Base-by-base conservation (phyloP, 139 green algal genomes). In the Ettlia oleoabundans region DNA sequence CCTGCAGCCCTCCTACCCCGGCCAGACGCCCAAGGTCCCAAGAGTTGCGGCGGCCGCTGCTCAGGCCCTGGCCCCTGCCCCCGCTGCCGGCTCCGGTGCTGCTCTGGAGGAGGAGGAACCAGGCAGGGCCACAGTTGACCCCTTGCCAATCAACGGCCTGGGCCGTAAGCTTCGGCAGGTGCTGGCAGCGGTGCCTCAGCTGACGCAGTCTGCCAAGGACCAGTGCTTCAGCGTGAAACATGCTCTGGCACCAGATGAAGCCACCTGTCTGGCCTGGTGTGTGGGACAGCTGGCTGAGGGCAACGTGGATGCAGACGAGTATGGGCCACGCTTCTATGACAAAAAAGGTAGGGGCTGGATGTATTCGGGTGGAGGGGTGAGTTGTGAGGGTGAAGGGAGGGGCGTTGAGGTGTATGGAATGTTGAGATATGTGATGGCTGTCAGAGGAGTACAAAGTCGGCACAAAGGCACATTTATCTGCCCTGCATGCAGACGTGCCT, bases 141-240 rank as follows among this genome's bases (percentile, higher is more conserved):
- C 72, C 18, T 52, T 79, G 47, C 33, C 72, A 4, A 24, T 51
- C 47, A 79, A 68, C 72, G 37, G 61, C 33, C 72, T 79, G 51
- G 51, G 72, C 72, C 51, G 72, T 4, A 37, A 51, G 72, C 52
- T 76, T 41, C 72, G 72, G 21, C 26, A 79, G 37, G 37, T n/a
- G 35, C 13, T n/a, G 33, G 35, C 35, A 7, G 13, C n/a, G 2
- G 37, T 35, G 37, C 42, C 69, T 10, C n/a, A 64, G 47, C 71
- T 78, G 30, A 19, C 71, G 26, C 24, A 35, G 51, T n/a, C 71
- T 0, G 26, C 18, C 3, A 78, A 67, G 72, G 72, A 28, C 7
- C 51, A 67, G 72, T 79, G 72, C 72, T 79, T 42, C n/a, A 37
- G 15, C 35, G 26, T 37, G 22, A 67, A 68, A 52, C 72, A 79